phyloP scores from a whole-genome alignment of 2,329 filamentous ascomycete species.

The Cladophialophora chaetospira region DNA sequence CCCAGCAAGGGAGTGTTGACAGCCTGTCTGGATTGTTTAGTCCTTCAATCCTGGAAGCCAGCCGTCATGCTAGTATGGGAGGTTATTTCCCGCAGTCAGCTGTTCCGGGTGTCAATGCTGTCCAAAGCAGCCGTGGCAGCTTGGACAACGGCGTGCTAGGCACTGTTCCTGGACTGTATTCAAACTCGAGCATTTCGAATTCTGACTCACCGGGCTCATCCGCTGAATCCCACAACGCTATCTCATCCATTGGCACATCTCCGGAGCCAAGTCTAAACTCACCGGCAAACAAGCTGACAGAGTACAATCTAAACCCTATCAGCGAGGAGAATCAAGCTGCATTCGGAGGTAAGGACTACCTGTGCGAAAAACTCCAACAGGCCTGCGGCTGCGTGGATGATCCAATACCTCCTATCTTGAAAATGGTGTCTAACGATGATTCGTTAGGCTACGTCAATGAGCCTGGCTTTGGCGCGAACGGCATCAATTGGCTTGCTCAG shows the following conservation, averaged over 20 bases:
- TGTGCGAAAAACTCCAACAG: conserved; percentile 48
- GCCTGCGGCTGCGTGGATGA: conserved; percentile 46
- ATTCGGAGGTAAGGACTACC: conserved; percentile 45
- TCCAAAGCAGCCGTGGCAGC: conserved; percentile 38
- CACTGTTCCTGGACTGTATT: conserved; percentile 34
- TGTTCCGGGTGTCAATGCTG: conserved; percentile 5
- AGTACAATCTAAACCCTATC: conserved; percentile 38
- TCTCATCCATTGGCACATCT: conserved; percentile 54
- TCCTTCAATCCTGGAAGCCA: conserved; percentile 54
- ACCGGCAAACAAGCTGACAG: conserved; percentile 43
- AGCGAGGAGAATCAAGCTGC: conserved; percentile 33
- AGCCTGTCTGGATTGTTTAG: conserved; percentile 63
- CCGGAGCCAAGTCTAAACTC: conserved; percentile 50
- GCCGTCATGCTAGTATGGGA: conserved; percentile 44
- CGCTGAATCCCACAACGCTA: conserved; percentile 48
- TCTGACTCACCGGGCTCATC: conserved; percentile 53
- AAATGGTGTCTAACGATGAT: conserved; percentile 26
- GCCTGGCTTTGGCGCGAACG: conserved; percentile 46
- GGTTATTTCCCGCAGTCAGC: conserved; percentile 47
- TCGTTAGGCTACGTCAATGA: conserved; percentile 26
- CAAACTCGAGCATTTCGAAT: conserved; percentile 41
- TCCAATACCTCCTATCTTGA: conserved; percentile 36
- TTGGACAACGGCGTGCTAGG: conserved; percentile 30
- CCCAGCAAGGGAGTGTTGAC: conserved; percentile 29
- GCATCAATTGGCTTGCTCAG: conserved; percentile 44